Conservation (phyloP, 2,329 filamentous ascomycete genomes). For the Gyromitra esculenta region DNA sequence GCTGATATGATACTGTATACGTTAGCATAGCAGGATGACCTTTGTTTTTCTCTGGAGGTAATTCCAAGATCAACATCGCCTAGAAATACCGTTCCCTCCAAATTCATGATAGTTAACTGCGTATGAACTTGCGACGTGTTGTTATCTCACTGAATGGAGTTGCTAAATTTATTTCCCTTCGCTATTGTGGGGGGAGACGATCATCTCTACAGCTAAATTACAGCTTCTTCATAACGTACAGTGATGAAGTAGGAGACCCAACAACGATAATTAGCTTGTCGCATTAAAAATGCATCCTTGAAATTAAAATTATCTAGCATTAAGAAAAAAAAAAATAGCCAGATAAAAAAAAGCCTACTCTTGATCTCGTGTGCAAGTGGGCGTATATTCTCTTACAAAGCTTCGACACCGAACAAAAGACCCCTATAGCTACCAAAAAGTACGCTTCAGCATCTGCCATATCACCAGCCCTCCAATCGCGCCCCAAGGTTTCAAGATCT, state of each 20-base stretch:
- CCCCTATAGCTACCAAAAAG: neutral
- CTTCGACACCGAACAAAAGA: neutral
- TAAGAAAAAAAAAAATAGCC: neutral
- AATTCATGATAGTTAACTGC: neutral
- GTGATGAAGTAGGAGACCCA: neutral
- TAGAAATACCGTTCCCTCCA: neutral
- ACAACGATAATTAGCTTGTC: neutral
- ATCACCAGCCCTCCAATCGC: conserved; percentile 10
- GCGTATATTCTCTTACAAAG: neutral
- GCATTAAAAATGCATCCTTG: neutral
- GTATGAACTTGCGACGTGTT: neutral
- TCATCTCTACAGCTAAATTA: neutral
- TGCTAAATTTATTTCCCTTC: neutral
- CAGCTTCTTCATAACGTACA: neutral
- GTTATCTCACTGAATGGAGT: neutral
- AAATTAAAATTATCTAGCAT: neutral
- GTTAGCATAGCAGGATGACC: neutral
- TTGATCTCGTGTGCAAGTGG: neutral
- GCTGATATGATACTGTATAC: neutral
- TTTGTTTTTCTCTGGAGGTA: neutral
- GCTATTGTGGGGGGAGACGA: neutral
- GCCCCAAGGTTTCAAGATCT: conserved; percentile 8
- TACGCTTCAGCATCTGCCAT: conserved; percentile 18
- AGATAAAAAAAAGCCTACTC: neutral
- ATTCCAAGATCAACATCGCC: neutral